Percentiles rank a stretch among this genome's conserved stretches.
phyloP scores from a whole-genome alignment of 805 yeast species.

The Debaryomyces maramus region DNA sequence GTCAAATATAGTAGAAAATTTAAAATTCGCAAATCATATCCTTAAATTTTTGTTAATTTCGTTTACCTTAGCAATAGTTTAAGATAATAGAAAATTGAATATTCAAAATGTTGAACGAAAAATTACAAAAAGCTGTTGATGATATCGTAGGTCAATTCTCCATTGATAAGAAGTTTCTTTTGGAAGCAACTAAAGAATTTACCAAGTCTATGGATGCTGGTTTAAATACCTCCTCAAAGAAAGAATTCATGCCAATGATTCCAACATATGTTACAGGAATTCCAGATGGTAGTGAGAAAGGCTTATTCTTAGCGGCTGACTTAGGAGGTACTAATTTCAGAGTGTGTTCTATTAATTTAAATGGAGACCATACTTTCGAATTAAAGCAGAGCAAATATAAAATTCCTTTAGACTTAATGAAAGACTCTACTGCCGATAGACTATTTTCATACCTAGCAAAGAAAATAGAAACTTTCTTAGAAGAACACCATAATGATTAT shows the following conservation, averaged over 20 bases:
- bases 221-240: constrained; percentile 41
- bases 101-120: constrained; percentile 18
- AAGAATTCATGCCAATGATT: constrained; percentile 74
- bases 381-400: constrained; percentile 74
- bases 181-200: constrained; percentile 54
- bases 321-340: constrained; percentile 96
- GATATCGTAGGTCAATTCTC: constrained; percentile 42
- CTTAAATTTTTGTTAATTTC: too few species aligned
- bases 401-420: constrained; percentile 78
- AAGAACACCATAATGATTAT: constrained; percentile 59
- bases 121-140: constrained; percentile 28
- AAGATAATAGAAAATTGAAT: too few species aligned
- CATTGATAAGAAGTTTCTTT: constrained; percentile 42
- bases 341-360: constrained; percentile 81
- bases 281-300: constrained; percentile 84
- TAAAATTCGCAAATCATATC: too few species aligned
- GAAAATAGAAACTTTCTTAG: constrained; percentile 64
- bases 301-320: constrained; percentile 85
- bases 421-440: constrained; percentile 57
- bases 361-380: constrained; percentile 77
- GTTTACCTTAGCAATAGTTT: too few species aligned
- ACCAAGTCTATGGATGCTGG: constrained; percentile 63
- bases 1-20: too few species aligned
- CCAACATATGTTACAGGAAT: constrained; percentile 85
- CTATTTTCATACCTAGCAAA: constrained; percentile 75